Evolutionary conservation across 2,329 filamentous ascomycete species (phyloP).

Genomic region (Blumeriella jaapii): DNA sequence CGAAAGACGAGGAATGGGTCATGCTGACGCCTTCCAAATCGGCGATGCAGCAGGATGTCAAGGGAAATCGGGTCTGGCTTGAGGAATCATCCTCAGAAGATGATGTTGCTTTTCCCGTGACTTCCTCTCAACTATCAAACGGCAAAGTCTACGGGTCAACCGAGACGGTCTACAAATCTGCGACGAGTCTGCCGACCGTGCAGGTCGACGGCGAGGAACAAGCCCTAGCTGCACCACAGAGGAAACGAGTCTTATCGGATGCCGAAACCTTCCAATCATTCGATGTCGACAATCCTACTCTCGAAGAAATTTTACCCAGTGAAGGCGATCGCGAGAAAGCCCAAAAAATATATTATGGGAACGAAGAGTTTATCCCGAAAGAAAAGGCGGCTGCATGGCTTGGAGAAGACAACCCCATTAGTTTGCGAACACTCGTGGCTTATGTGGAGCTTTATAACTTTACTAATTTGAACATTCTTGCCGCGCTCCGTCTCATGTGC

Average conservation of each 20-base stretch:
- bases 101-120: slow-evolving; percentile 14
- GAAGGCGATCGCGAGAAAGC: slow-evolving; percentile 65
- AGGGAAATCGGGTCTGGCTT: slow-evolving; percentile 24
- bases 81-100: slow-evolving; percentile 27
- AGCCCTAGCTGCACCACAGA: slow-evolving; percentile 10
- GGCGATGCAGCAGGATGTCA: slow-evolving; percentile 6
- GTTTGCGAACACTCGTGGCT: slow-evolving; percentile 50
- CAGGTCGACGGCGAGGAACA: slow-evolving; percentile 37
- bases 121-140: slow-evolving; percentile 28
- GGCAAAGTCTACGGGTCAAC: slow-evolving; percentile 30
- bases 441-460: slow-evolving; percentile 95
- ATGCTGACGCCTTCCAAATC: slow-evolving; percentile 22
- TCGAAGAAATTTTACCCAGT: slow-evolving; percentile 10
- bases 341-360: slow-evolving; percentile 71
- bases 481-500: slow-evolving; percentile 70
- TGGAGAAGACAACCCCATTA: slow-evolving; percentile 57
- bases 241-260: slow-evolving; percentile 15
- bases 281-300: slow-evolving; percentile 5
- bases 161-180: slow-evolving; percentile 35
- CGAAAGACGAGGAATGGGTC: slow-evolving; percentile 25
- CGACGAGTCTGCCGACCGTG: slow-evolving; percentile 37
- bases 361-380: slow-evolving; percentile 69
- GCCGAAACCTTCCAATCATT: slow-evolving; percentile 25
- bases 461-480: slow-evolving; percentile 65
- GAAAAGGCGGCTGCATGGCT: slow-evolving; percentile 70